Evolutionary conservation across 768 basidiomycete genomes (phyloP), one percentile per base, ranked within the genome.

Genomic region (Suillus brevipes): DNA sequence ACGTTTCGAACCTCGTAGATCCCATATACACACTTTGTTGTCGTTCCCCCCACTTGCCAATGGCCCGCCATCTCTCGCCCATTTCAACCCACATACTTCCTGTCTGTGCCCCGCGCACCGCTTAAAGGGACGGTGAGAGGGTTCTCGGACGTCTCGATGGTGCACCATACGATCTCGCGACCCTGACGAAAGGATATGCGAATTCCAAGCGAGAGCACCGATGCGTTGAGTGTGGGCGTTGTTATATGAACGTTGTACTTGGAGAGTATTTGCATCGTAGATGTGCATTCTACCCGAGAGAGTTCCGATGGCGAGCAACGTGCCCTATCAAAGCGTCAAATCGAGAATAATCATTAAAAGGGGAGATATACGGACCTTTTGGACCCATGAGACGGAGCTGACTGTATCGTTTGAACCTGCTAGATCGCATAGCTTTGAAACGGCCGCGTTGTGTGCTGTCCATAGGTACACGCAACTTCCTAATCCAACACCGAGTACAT

Each of bases 21-120:
- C 95, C 94, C 96, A 99, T 61, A 99, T 95, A 71, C 94, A 95
- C 20, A 99, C 92, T 79, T 98, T 98, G 79, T 99, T 99, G 78
- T 99, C 97, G 74, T 99, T 99, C 0, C 97, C 97, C 2, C 97
- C 97, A 68, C 91, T 94, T 4, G 97, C 97, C 5, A 99, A 84
- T 37, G 83, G 83, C 9, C 88, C 88, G 9, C 75, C 74, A 68
- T 67, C 81, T 70, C 60, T 77, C 65, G 43, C 80, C 97, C 96
- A 99, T 64, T 92, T 90, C 52, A 99, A 78, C 4, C 97, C 97
- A 74, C 97, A 99, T 2, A 99, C 95, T 74, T 99, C 97, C 73
- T 99, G 97, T 34, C 89, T 80, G 73, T 95, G 93, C 0, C 90
- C 92, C 0, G 85, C 80, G 66, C 88, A 89, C 55, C 84, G 82